Conservation (phyloP, 441 rosid genomes). For the Jatropha podagrica region DNA sequence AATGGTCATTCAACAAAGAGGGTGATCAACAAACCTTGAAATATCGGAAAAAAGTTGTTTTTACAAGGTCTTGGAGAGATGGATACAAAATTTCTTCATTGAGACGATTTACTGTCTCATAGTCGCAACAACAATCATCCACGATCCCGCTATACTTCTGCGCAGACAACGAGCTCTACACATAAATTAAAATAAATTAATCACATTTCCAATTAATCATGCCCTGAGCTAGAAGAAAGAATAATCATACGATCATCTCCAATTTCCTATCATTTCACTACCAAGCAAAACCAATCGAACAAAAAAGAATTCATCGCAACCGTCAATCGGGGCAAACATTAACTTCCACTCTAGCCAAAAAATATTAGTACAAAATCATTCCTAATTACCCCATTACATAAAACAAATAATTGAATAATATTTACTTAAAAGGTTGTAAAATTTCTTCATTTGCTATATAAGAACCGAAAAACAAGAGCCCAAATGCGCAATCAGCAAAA, state of each 20-base stretch:
- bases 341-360: not conserved
- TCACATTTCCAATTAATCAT: not conserved
- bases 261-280: conserved; percentile 1
- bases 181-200: not conserved
- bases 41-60: conserved; percentile 76
- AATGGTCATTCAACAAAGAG: not conserved
- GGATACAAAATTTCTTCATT: conserved; percentile 77
- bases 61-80: conserved; percentile 68
- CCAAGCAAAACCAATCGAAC: not conserved
- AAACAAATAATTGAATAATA: not conserved
- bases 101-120: conserved; percentile 69
- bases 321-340: not conserved
- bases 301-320: not conserved
- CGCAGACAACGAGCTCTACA: not conserved
- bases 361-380: not conserved
- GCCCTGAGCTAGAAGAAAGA: not conserved
- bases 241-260: not conserved
- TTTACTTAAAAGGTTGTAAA: not conserved
- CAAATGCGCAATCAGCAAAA: not conserved
- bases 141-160: conserved; percentile 67
- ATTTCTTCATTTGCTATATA: not conserved
- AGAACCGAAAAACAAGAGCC: not conserved
- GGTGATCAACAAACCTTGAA: conserved; percentile 59
- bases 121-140: conserved; percentile 90
- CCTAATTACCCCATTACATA: not conserved